Base-by-base conservation (phyloP, 495 filamentous ascomycete species). In the Neurospora sp. region DNA sequence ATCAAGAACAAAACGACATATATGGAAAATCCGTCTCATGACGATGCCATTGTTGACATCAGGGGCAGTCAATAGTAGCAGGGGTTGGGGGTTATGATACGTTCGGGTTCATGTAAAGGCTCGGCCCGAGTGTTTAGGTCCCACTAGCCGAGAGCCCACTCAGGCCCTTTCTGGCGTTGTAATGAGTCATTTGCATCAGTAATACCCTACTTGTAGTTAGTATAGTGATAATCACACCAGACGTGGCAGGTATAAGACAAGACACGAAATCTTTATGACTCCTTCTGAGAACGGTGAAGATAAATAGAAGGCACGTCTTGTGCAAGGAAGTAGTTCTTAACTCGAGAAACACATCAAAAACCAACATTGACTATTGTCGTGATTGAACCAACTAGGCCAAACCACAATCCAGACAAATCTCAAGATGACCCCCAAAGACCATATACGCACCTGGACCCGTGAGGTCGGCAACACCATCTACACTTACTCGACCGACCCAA, bases 401-500 rank as follows among this genome's bases (percentile, higher is more conserved):
- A 18, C 16, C 20, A 75, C 76, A 40, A 73, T 8, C 54, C 27
- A 18, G 2, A 31, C 6, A 35, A 35, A 73, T 27, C 18, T 12
- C 5, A 71, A 69, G 8, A 76, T 76, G 72, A 20, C 48, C 0
- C 72, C 71, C 9, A 10, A 41, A 35, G 38, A 48, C 70, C 37
- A 71, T 0, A 70, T 48, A 12, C 73, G 69, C 27, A 71, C 46
- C 23, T 78, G 77, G 77, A 70, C 54, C 18, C 75, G 62, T n/a
- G 40, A 75, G 3, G 44, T 70, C 35, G 66, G 62, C 72, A 75
- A 71, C 66, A 74, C 79, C 39, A 76, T 78, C 38, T 88, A 82
- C 70, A 69, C 87, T 38, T 77, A 88, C 74, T 89, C 88, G 4
- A 89, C 85, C 14, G 82, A 89, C 66, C 82, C 78, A 23, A 73